These are phyloP conservation scores for Cladosporium sp. DNA, from an alignment of 2,329 filamentous ascomycete genomes.

Conservation along the genomic window DNA sequence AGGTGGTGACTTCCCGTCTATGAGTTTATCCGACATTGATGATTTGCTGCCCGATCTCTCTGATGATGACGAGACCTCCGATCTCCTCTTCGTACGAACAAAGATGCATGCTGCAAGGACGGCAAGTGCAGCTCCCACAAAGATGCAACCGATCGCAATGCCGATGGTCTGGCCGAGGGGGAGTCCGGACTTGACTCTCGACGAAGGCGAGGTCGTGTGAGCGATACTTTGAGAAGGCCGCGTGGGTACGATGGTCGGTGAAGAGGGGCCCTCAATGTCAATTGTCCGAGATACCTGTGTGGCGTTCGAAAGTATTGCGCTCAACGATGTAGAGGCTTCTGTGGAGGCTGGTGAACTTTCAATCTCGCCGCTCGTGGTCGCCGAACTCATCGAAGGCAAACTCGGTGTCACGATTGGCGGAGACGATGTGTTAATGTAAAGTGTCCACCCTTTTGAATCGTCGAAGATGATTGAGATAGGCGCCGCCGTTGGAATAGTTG, in stretches of 20 bases:
- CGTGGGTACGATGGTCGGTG: neutral
- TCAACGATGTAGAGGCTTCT: neutral
- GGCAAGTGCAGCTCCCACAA: neutral
- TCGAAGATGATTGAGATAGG: neutral
- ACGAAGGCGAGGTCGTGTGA: neutral
- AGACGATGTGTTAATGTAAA: neutral
- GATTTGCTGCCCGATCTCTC: neutral
- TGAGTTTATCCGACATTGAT: neutral
- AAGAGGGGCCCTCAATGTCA: neutral
- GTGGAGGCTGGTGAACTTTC: neutral
- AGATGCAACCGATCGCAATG: slow-evolving; percentile 4
- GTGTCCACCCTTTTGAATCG: neutral
- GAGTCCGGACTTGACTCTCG: neutral
- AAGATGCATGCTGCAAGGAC: neutral
- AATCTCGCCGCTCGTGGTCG: neutral
- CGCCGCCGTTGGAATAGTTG: neutral
- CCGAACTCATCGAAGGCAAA: neutral
- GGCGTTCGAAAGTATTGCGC: neutral
- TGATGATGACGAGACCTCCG: neutral
- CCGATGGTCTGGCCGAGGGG: neutral
- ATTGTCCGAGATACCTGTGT: neutral
- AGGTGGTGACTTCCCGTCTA: neutral
- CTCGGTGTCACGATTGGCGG: neutral
- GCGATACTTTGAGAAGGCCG: neutral
- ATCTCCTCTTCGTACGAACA: neutral